Evolutionary conservation across 2,329 filamentous ascomycete genomes (phyloP).

Genomic region (Talaromyces sp.): DNA sequence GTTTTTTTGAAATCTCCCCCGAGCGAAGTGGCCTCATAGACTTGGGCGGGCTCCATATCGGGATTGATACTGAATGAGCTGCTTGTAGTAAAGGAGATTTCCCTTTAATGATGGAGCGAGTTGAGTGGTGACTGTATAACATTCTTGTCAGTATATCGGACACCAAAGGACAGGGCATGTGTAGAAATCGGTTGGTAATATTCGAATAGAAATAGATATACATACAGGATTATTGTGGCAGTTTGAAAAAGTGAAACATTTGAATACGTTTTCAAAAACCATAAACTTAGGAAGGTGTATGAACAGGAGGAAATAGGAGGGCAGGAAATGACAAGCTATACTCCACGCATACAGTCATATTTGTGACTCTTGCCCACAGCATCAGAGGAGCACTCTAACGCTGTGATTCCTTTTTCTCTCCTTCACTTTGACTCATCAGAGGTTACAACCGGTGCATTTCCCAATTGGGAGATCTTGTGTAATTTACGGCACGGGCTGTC

Average conservation of each 20-base stretch:
- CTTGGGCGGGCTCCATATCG: neutral
- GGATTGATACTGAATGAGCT: neutral
- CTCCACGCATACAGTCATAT: neutral
- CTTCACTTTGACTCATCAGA: no score
- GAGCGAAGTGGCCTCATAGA: neutral
- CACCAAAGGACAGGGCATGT: neutral
- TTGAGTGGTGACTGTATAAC: neutral
- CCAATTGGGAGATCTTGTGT: neutral
- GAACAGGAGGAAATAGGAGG: no score
- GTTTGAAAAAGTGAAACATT: no score
- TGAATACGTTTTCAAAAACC: no score
- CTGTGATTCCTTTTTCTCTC: neutral
- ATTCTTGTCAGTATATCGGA: neutral
- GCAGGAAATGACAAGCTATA: neutral
- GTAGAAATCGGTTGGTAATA: neutral
- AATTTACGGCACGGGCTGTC: neutral
- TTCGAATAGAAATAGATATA: neutral
- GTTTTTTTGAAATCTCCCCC: no score
- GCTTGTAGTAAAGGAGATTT: neutral
- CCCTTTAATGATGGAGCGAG: neutral
- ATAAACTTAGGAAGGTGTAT: no score
- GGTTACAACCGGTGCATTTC: neutral
- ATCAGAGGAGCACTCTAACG: neutral
- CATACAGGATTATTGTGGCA: neutral
- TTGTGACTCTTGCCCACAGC: neutral